phyloP scores from a whole-genome alignment of 371 early-diverging fungal genomes.

The Mucor piriformis region DNA sequence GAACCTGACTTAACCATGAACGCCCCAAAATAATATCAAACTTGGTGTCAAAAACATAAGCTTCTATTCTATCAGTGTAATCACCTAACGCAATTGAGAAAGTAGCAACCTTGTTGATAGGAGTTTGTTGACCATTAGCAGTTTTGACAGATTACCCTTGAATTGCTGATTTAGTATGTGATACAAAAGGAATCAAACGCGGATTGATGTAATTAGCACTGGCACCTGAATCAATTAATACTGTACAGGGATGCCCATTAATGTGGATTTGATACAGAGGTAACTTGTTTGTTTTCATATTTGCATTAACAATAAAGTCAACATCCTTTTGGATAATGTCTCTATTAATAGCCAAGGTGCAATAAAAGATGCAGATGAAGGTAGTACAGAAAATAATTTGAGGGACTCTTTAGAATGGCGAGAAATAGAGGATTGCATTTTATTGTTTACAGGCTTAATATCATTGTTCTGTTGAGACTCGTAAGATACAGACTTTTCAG shows the following conservation, averaged over 20 bases:
- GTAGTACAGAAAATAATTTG: neutral
- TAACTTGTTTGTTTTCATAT: neutral
- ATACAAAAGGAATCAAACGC: neutral
- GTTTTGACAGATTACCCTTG: conserved; percentile 4
- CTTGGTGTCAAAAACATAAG: conserved; percentile 11
- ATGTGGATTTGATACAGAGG: neutral
- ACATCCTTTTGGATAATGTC: neutral
- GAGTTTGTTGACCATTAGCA: neutral
- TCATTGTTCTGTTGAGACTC: too few species aligned
- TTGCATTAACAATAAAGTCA: neutral
- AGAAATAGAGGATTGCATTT: too few species aligned
- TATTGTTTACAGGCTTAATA: too few species aligned
- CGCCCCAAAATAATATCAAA: conserved; percentile 8
- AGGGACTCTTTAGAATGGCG: too few species aligned
- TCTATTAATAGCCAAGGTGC: neutral
- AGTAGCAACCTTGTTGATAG: neutral
- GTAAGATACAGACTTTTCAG: too few species aligned
- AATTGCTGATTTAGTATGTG: neutral
- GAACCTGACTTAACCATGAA: conserved; percentile 5
- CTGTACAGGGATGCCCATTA: neutral
- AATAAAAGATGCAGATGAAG: neutral
- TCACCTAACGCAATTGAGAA: neutral
- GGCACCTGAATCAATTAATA: conserved; percentile 3
- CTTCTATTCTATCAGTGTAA: neutral
- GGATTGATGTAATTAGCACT: conserved; percentile 2